Evolutionary conservation across 2,329 filamentous ascomycete genomes (phyloP).

Genomic region (Hymenoscyphus repandus): DNA sequence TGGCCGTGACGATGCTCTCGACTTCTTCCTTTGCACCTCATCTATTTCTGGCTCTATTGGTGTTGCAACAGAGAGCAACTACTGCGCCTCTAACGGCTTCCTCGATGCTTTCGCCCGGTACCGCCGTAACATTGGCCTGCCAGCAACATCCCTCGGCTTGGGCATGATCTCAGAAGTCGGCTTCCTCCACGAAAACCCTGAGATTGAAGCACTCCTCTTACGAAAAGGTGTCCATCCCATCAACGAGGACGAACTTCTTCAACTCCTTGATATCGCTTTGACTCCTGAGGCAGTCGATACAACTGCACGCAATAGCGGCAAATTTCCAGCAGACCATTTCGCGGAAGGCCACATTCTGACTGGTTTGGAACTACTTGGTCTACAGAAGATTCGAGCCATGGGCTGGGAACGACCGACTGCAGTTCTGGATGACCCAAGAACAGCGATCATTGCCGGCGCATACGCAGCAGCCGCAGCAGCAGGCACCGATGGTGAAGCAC

Average conservation of each 20-base stretch:
- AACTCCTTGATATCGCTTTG: constrained; percentile 9
- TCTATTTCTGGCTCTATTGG: constrained; percentile 3
- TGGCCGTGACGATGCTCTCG: constrained; percentile 20
- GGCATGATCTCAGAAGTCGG: constrained; percentile 15
- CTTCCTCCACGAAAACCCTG: constrained; percentile 33
- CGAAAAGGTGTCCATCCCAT: constrained; percentile 34
- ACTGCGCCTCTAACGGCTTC: constrained; percentile 33
- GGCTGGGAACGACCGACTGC: constrained; percentile 3
- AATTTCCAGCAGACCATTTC: background rate
- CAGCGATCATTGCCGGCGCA: background rate
- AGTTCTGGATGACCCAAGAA: background rate
- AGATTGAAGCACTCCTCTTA: constrained; percentile 33
- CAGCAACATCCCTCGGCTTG: constrained; percentile 9
- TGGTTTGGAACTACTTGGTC: constrained; percentile 5
- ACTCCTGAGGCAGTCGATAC: constrained; percentile 27
- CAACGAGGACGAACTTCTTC: constrained; percentile 17
- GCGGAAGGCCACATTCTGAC: constrained; percentile 8
- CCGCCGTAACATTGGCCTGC: constrained; percentile 3
- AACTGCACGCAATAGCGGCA: constrained; percentile 18
- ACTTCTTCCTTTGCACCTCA: constrained; percentile 34
- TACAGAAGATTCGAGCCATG: constrained; percentile 1
- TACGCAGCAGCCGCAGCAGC: background rate
- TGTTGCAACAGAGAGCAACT: constrained; percentile 13
- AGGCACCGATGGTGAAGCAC: background rate
- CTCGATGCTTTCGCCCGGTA: constrained; percentile 23